phyloP scores from a whole-genome alignment of 768 basidiomycete genomes.

The Chalciporus pseudorubinellus region DNA sequence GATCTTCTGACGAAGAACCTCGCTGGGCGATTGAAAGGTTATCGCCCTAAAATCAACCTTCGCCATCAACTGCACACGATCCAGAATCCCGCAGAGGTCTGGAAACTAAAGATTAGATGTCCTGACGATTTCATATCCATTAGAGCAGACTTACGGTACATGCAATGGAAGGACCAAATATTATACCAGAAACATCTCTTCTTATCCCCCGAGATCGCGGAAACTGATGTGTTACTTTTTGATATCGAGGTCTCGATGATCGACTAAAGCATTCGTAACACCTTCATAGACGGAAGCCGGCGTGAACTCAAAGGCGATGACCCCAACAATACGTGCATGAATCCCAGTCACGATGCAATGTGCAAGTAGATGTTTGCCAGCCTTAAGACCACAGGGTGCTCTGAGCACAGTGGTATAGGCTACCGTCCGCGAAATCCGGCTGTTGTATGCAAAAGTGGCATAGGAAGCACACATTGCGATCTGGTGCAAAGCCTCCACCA shows the following conservation, averaged over 20 bases:
- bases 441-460: no score
- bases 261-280: no score
- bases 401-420: no score
- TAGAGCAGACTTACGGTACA: background rate
- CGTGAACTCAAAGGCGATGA: background rate
- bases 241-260: background rate
- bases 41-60: conserved; percentile 50
- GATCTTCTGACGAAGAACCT: conserved; percentile 45
- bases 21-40: conserved; percentile 80
- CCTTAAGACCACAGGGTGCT: no score
- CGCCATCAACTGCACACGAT: background rate
- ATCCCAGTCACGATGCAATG: no score
- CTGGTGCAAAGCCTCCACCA: no score
- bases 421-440: no score
- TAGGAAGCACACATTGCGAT: no score
- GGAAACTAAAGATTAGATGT: background rate
- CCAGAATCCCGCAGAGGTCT: background rate
- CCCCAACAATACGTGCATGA: no score
- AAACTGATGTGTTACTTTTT: background rate
- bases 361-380: no score
- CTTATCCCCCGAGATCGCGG: background rate
- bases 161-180: background rate
- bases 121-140: background rate
- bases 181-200: background rate
- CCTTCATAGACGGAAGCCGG: background rate